These are phyloP conservation scores for Hebeloma cylindrosporum DNA, from an alignment of 768 basidiomycete species.

Conservation along the genomic window DNA sequence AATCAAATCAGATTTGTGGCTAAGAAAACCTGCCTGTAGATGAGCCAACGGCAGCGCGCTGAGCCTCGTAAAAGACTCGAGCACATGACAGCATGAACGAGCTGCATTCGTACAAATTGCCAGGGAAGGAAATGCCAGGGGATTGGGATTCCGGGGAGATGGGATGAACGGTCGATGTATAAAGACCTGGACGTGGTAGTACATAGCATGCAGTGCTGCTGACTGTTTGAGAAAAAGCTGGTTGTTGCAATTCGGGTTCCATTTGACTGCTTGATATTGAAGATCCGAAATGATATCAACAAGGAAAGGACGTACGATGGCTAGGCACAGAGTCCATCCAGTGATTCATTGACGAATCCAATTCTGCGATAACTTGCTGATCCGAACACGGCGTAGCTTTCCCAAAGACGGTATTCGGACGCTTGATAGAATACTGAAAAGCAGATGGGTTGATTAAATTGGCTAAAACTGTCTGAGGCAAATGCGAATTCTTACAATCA, in stretches of 20 bases:
- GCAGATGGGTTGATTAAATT: constrained; percentile 2
- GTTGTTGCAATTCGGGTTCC: constrained; percentile 41
- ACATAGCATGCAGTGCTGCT: constrained; percentile 47
- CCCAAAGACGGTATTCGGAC: constrained; percentile 49
- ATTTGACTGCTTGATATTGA: constrained; percentile 34
- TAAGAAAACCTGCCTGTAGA: constrained; percentile 33
- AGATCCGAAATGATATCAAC: neutral
- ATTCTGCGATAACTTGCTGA: constrained; percentile 63
- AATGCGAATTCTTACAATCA: constrained; percentile 44
- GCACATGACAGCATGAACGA: constrained; percentile 68
- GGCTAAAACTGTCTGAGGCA: neutral
- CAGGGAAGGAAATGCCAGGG: constrained; percentile 54
- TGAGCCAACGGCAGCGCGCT: constrained; percentile 33
- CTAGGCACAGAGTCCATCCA: constrained; percentile 74
- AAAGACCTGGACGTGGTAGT: constrained; percentile 60
- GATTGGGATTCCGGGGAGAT: constrained; percentile 47
- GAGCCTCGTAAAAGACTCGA: constrained; percentile 50
- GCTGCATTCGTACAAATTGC: constrained; percentile 89
- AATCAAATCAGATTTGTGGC: neutral
- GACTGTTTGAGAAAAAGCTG: constrained; percentile 54
- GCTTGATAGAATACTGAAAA: constrained; percentile 69
- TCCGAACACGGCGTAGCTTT: constrained; percentile 52
- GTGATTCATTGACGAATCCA: constrained; percentile 75
- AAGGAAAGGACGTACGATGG: constrained; percentile 35
- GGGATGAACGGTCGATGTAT: constrained; percentile 83